phyloP scores from a whole-genome alignment of 2,329 filamentous ascomycete genomes.

The Pseudocercospora musae region DNA sequence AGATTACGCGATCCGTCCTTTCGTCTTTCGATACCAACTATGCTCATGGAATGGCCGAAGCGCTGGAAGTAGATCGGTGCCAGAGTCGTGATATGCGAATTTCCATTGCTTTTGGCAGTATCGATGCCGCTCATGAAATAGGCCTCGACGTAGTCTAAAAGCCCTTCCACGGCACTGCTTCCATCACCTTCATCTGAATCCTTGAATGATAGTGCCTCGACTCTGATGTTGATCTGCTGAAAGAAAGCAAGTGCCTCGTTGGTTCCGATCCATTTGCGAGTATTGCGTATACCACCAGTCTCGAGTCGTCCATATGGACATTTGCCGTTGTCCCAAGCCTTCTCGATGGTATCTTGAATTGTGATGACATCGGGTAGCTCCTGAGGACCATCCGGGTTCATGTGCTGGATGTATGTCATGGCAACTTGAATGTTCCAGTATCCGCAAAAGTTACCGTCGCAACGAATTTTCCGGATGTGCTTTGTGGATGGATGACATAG shows the following conservation, averaged over 20 bases:
- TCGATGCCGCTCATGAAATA: conserved; percentile 65
- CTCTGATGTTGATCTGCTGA: conserved; percentile 56
- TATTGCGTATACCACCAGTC: conserved; percentile 82
- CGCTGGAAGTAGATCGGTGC: conserved; percentile 91
- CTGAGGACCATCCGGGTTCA: conserved; percentile 21
- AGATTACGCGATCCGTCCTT: conserved; percentile 64
- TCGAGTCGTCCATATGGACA: conserved; percentile 71
- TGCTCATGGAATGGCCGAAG: conserved; percentile 84
- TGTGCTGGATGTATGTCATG: conserved; percentile 64
- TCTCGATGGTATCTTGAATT: conserved; percentile 82
- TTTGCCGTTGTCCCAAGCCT: conserved; percentile 82
- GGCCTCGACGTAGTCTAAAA: conserved; percentile 65
- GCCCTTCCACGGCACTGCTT: conserved; percentile 50
- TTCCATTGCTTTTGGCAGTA: conserved; percentile 50
- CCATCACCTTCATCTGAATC: conserved; percentile 39
- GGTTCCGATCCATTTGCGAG: conserved; percentile 92
- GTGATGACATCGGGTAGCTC: conserved; percentile 71
- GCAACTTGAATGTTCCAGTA: conserved; percentile 96
- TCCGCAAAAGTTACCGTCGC: conserved; percentile 87
- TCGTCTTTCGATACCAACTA: conserved; percentile 76
- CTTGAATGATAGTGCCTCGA: conserved; percentile 51
- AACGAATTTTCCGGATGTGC: conserved; percentile 78
- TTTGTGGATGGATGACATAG: conserved; percentile 72
- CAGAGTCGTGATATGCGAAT: conserved; percentile 67
- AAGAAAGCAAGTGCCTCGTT: conserved; percentile 84